Evolutionary conservation across 371 early-diverging fungal species (phyloP), one percentile per base, ranked within the genome.

Genomic region (Mucor sp.): DNA sequence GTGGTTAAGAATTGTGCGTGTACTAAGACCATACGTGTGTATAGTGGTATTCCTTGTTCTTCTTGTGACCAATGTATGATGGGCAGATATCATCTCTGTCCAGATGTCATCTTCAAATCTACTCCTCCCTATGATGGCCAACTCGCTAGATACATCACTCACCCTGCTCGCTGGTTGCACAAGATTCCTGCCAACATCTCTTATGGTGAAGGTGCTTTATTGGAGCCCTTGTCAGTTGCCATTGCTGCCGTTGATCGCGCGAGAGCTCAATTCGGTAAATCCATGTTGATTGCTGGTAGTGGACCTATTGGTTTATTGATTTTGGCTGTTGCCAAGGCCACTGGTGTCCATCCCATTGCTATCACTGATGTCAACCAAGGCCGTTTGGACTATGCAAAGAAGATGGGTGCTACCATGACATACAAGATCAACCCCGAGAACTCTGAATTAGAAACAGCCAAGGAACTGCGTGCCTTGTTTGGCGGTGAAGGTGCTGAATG

Each of bases 11-110:
- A 2, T 11, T 12, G 25, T 4, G 0, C n/a, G n/a, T 25, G 17
- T 33, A 33, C 4, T 60, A 15, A 21, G 12, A 28, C 11, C 8
- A 4, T 62, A 30, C 32, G 41, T 50, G 41, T 50, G 55, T 58
- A 17, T 72, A 79, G 82, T 69, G 82, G 82, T 62, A 82, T 82
- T 57, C 82, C 82, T 50, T 82, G 82, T 43, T 77, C 78, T 47
- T 21, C 58, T 11, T 82, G 82, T 66, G 72, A 77, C 27, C 82
- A 82, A 44, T 82, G 82, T 60, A 75, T 82, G 76, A 74, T 57
- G 32, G 82, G 82, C 19, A 74, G 77, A 62, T 82, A 82, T 57
- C 80, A 82, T 62, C 74, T 82, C 8, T 82, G 82, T 58, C 82
- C 82, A 17, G 74, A 70, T 2, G 78, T 82, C 15, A 47, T 77